A percentile compares a stretch with the other conserved stretches of the same genome.
Evolutionary conservation across 2,329 filamentous ascomycete species (phyloP).

Genomic region (Pseudogymnoascus sp.): DNA sequence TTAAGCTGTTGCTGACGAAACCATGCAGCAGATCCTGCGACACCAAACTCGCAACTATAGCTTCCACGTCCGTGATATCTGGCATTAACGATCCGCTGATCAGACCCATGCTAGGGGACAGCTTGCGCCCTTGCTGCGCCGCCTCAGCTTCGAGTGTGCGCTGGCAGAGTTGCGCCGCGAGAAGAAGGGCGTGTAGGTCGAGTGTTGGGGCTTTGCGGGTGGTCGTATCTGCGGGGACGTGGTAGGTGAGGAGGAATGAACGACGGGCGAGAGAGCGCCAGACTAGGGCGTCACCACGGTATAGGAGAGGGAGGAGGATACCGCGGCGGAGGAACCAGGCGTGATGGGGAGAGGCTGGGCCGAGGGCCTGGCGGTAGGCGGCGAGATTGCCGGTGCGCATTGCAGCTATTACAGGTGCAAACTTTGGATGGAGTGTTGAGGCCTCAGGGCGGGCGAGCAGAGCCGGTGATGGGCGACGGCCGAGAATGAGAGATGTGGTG

Average conservation of each 20-base stretch:
- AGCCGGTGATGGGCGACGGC: slow-evolving; percentile 64
- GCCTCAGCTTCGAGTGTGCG: slow-evolving; percentile 42
- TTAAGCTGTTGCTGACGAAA: slow-evolving; percentile 70
- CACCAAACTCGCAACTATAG: slow-evolving; percentile 67
- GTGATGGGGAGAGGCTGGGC: slow-evolving; percentile 45
- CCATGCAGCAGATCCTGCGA: slow-evolving; percentile 76
- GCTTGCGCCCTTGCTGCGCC: slow-evolving; percentile 35
- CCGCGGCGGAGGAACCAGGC: slow-evolving; percentile 71
- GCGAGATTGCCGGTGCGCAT: slow-evolving; percentile 69
- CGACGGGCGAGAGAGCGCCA: slow-evolving; percentile 77
- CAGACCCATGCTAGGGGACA: slow-evolving; percentile 51
- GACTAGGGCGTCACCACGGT: slow-evolving; percentile 71
- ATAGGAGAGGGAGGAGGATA: slow-evolving; percentile 66
- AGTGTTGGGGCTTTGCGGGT: slow-evolving; percentile 65
- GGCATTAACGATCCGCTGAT: slow-evolving; percentile 57
- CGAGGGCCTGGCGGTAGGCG: slow-evolving; percentile 63
- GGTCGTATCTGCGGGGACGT: slow-evolving; percentile 52
- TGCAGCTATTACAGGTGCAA: slow-evolving; percentile 64
- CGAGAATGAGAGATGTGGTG: slow-evolving; percentile 73
- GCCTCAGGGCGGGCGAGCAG: slow-evolving; percentile 69
- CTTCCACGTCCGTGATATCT: slow-evolving; percentile 63
- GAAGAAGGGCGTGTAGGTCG: slow-evolving; percentile 61
- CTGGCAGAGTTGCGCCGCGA: slow-evolving; percentile 59
- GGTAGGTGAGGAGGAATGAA: slow-evolving; percentile 70
- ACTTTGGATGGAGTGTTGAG: slow-evolving; percentile 54